A percentile compares a stretch with the other conserved stretches of the same genome.
Evolutionary conservation across 2,329 filamentous ascomycete genomes (phyloP).

Genomic region (Penicillium sumatraense): DNA sequence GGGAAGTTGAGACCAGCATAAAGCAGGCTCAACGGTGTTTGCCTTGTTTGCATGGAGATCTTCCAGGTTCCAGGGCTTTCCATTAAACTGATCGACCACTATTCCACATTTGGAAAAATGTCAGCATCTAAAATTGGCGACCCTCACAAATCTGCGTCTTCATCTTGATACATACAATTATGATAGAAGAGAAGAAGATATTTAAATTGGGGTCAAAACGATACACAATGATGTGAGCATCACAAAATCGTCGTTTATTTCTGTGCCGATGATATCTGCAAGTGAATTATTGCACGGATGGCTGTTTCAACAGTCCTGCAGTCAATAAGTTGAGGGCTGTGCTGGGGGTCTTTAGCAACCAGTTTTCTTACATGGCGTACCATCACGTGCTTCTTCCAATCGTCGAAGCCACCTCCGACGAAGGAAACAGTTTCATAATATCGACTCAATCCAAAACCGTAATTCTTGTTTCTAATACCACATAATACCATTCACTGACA

Average conservation of each 20-base stretch:
- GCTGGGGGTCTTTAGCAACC: slow-evolving; percentile 1
- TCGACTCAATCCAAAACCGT: background rate
- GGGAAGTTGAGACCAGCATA: background rate
- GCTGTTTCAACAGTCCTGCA: slow-evolving; percentile 10
- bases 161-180: background rate
- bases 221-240: background rate
- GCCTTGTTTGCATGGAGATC: slow-evolving; percentile 15
- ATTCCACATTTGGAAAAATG: slow-evolving; percentile 9
- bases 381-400: background rate
- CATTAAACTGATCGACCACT: slow-evolving; percentile 12
- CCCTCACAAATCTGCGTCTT: slow-evolving; percentile 8
- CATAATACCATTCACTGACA: background rate
- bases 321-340: slow-evolving; percentile 4
- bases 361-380: background rate
- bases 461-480: background rate
- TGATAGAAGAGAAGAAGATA: slow-evolving; percentile 1
- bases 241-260: slow-evolving; percentile 1
- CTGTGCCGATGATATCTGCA: slow-evolving; percentile 4
- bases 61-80: slow-evolving; percentile 10
- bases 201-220: background rate
- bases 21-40: slow-evolving; percentile 8
- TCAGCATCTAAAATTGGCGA: slow-evolving; percentile 11
- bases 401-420: background rate
- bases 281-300: slow-evolving; percentile 7
- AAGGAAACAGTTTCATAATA: background rate